These are phyloP conservation scores for Albizia julibrissin DNA, from an alignment of 306 rosid genomes.

Conservation along the genomic window DNA sequence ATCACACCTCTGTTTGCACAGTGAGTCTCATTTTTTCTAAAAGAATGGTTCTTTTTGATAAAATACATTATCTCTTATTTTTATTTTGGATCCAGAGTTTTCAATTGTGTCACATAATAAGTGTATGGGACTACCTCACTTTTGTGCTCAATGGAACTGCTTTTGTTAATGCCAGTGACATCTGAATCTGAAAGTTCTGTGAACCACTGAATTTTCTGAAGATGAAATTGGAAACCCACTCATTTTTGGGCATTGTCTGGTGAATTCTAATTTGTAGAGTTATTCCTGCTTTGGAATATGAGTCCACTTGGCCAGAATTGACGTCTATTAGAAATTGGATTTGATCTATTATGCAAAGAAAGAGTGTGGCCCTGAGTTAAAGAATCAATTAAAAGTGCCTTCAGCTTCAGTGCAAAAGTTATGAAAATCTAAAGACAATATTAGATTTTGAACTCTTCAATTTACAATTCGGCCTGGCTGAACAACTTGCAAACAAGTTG, in stretches of 20 bases:
- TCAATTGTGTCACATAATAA: background rate
- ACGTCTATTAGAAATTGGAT: background rate
- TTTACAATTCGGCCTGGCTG: background rate
- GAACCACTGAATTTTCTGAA: slow-evolving; percentile 18
- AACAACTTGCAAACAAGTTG: background rate
- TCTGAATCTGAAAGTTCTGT: background rate
- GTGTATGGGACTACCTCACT: background rate
- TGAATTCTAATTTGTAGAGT: background rate
- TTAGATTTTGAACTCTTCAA: background rate
- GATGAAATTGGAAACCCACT: slow-evolving; percentile 1
- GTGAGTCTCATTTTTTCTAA: background rate
- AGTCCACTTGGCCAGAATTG: background rate
- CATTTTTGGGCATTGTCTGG: background rate
- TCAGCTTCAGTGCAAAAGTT: background rate
- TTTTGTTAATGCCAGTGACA: slow-evolving; percentile 6
- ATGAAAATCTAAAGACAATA: background rate
- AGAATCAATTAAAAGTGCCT: background rate
- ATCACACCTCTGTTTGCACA: background rate
- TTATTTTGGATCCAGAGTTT: background rate
- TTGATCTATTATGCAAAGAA: background rate
- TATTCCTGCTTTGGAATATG: background rate
- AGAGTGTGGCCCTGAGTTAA: background rate
- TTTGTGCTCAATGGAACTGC: background rate
- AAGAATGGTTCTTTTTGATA: background rate
- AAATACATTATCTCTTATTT: background rate